Evolutionary conservation across 139 green algal genomes (phyloP).

Genomic region (Desmodesmus armatus): DNA sequence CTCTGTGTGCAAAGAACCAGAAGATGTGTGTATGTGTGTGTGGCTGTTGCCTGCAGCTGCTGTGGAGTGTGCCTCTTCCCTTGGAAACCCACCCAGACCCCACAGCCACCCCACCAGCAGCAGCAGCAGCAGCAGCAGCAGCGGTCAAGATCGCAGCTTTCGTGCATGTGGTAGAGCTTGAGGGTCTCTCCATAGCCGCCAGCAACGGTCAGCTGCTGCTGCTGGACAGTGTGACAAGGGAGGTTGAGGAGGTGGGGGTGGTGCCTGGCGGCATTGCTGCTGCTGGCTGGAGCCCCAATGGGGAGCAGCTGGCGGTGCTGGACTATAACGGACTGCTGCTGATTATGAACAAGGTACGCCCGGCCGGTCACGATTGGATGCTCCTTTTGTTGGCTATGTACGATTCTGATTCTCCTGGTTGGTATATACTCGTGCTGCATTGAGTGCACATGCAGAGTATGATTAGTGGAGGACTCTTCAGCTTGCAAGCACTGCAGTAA

Average conservation of each 20-base stretch:
- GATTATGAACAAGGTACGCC: conserved; percentile 76
- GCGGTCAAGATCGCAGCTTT: conserved; percentile 28
- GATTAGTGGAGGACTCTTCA: too few species aligned
- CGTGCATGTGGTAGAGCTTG: conserved; percentile 62
- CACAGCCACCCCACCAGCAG: background rate
- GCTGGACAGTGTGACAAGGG: conserved; percentile 47
- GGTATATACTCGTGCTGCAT: too few species aligned
- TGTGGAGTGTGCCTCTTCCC: conserved; percentile 17
- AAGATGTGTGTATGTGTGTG: too few species aligned
- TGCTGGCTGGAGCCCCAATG: conserved; percentile 84
- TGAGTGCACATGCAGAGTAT: too few species aligned
- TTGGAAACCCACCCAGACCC: background rate
- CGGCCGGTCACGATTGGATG: too few species aligned
- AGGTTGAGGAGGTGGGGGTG: conserved; percentile 70
- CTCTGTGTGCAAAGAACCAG: too few species aligned
- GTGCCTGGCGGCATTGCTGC: conserved; percentile 68
- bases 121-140: background rate
- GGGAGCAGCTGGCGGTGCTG: conserved; percentile 80
- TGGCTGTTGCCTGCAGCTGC: conserved; percentile 30
- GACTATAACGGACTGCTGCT: conserved; percentile 71
- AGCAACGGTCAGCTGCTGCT: conserved; percentile 71
- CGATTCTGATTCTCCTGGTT: too few species aligned
- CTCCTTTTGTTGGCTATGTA: too few species aligned
- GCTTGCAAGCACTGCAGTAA: too few species aligned
- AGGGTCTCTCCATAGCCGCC: conserved; percentile 65